Evolutionary conservation across 2,329 filamentous ascomycete genomes (phyloP).

Genomic region (Colletotrichum liaoningense): DNA sequence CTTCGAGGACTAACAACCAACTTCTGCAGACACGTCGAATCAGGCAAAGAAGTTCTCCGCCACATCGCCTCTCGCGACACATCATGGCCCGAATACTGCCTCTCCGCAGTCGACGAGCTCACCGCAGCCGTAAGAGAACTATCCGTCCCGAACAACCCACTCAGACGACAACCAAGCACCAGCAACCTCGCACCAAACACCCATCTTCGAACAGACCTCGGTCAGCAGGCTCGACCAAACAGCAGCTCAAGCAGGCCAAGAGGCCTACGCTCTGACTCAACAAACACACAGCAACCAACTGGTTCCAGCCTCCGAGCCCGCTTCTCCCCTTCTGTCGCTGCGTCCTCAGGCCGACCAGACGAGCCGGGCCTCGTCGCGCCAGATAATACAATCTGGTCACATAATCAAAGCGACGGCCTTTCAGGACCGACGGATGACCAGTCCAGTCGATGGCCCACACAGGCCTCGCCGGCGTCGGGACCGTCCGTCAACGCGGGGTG

Average conservation of each 20-base stretch:
- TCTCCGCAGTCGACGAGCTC: conserved; percentile 46
- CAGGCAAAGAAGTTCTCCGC: conserved; percentile 42
- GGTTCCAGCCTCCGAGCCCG: background rate
- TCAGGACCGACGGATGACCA: background rate
- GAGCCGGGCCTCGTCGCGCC: background rate
- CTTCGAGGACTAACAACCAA: too few species aligned
- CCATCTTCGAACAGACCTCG: background rate
- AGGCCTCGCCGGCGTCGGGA: background rate
- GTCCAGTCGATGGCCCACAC: background rate
- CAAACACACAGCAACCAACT: background rate
- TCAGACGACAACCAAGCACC: background rate
- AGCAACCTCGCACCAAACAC: background rate
- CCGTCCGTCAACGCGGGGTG: background rate
- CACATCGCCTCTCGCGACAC: conserved; percentile 45
- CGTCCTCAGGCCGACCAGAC: conserved; percentile 9
- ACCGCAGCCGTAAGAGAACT: conserved; percentile 44
- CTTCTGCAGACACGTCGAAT: conserved; percentile 41
- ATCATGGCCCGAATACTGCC: conserved; percentile 48
- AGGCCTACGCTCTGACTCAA: background rate
- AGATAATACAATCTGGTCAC: conserved; percentile 3
- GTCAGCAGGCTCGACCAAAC: background rate
- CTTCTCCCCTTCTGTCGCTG: conserved; percentile 17
- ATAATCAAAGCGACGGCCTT: background rate
- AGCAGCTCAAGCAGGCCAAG: background rate
- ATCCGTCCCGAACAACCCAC: conserved; percentile 1